Evolutionary conservation across 2,329 filamentous ascomycete genomes (phyloP), one percentile per base, ranked within the genome.

Genomic region (Alternaria ethzedia): DNA sequence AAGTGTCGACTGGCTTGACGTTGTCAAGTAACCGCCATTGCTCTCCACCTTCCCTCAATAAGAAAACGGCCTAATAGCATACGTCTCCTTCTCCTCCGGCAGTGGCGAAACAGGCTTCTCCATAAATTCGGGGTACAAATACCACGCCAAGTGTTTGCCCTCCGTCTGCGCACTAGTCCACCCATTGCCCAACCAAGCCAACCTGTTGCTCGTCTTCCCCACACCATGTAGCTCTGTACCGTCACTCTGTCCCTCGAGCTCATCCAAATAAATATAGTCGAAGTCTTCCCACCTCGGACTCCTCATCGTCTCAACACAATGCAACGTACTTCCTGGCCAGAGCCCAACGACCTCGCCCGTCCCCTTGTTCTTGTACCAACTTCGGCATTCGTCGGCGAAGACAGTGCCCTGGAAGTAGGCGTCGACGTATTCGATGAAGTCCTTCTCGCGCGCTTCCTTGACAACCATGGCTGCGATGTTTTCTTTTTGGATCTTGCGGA

Each of bases 401-500:
- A 80, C 77, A 0, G 78, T 80, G 6, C 65, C 64, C 47, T 71
- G 61, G 50, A 79, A 80, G 57, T 80, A 80, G 9, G 63, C 65
- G 61, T 80, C 76, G 5, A 73, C 72, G 47, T 77, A 76, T 44
- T 70, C 69, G 0, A 59, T 68, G 20, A 79, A 80, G 36, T 79
- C 76, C 3, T 66, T 61, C 20, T 77, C 76, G 4, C 75, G 60
- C 28, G 67, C 72, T 32, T 62, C 50, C 46, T 71, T 73, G 17
- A 73, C 70, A 1, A 64, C 66, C 80, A 83, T 82, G 49, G 66
- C 62, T 4, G 77, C 78, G 54, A 83, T 76, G 54, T 81, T 79
- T 4, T 83, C 81, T 50, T 79, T 79, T 55, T 83, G 81, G 6
- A 83, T 65, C 70, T 83, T 82, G 54, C 81, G 77, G 32, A 82